A percentile compares a stretch with the other conserved stretches of the same genome.
Evolutionary conservation across 192 early-diverging fungal genomes (phyloP).

Genomic region (Coemansia sp.): DNA sequence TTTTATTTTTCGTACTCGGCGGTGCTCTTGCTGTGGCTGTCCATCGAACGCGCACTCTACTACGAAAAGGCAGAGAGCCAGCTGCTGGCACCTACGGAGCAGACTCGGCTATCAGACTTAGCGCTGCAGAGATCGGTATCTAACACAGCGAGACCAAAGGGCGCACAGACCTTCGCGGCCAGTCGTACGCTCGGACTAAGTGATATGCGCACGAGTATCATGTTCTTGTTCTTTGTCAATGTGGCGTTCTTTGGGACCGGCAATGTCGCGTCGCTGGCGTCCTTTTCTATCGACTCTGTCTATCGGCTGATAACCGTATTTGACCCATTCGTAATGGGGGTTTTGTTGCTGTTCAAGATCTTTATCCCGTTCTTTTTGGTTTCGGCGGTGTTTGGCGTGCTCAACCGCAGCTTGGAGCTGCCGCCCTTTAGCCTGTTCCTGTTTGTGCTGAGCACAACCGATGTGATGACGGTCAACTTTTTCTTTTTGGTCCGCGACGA

Average conservation of each 20-base stretch:
- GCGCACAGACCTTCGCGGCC: constrained; percentile 11
- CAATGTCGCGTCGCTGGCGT: constrained; percentile 84
- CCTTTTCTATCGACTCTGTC: constrained; percentile 84
- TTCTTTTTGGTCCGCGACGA: constrained; percentile 90
- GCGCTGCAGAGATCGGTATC: constrained; percentile 7
- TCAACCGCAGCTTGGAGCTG: constrained; percentile 72
- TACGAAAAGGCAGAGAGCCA: constrained; percentile 42
- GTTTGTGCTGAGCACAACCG: constrained; percentile 80
- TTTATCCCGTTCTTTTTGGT: constrained; percentile 94
- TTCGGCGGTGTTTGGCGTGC: constrained; percentile 76
- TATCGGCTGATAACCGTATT: constrained; percentile 90
- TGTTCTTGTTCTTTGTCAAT: constrained; percentile 89
- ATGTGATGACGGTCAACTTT: constrained; percentile 94
- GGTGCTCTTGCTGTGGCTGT: constrained; percentile 72
- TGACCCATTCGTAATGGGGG: constrained; percentile 86
- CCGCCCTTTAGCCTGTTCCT: constrained; percentile 86
- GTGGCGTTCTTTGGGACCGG: constrained; percentile 96
- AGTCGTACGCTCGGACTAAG: constrained; percentile 50
- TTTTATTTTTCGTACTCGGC: constrained; percentile 83
- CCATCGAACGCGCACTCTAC: constrained; percentile 64
- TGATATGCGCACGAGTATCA: constrained; percentile 63
- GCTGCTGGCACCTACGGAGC: constrained; percentile 29
- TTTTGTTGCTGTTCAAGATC: constrained; percentile 82
- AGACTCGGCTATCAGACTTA: constrained; percentile 36
- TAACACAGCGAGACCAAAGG: neutral